Evolutionary conservation across 257 asterid species (phyloP).

Genomic region (Jasminum sambac): DNA sequence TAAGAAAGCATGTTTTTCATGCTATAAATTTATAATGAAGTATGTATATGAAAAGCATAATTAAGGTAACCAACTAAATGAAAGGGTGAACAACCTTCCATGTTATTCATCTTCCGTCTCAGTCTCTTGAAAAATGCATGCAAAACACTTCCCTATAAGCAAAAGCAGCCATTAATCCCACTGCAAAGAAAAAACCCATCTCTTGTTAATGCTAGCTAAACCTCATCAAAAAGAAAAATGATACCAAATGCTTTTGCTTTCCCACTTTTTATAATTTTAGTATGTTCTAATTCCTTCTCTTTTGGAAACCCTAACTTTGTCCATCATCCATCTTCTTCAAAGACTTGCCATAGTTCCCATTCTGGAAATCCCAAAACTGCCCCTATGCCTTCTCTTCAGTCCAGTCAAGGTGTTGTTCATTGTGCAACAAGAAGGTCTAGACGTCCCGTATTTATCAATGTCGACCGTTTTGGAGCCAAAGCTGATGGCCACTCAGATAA

Average conservation of each 20-base stretch:
- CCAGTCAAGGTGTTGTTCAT: background rate
- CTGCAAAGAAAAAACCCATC: background rate
- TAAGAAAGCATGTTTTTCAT: no score
- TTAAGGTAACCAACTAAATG: no score
- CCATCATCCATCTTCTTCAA: background rate
- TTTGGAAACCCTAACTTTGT: constrained; percentile 22
- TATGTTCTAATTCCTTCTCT: constrained; percentile 32
- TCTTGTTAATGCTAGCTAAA: background rate
- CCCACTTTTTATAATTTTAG: constrained; percentile 29
- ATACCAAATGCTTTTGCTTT: constrained; percentile 29
- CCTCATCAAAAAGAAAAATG: constrained; percentile 25
- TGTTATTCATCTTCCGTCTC: constrained; percentile 16
- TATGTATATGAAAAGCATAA: no score
- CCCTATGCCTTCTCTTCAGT: background rate
- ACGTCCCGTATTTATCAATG: constrained; percentile 30
- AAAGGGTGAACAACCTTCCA: constrained; percentile 14
- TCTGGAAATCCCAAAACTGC: background rate
- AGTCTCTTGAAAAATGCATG: background rate
- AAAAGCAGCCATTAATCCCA: background rate
- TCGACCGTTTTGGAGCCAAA: constrained; percentile 74
- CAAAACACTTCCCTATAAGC: background rate
- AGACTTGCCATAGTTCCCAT: background rate
- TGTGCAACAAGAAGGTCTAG: constrained; percentile 22
- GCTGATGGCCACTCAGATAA: constrained; percentile 62
- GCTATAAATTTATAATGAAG: no score